Percentiles rank a stretch among this genome's conserved stretches.
These are phyloP conservation scores for Ustilago esculenta DNA, from an alignment of 1,284 basidiomycete species.

Conservation along the genomic window DNA sequence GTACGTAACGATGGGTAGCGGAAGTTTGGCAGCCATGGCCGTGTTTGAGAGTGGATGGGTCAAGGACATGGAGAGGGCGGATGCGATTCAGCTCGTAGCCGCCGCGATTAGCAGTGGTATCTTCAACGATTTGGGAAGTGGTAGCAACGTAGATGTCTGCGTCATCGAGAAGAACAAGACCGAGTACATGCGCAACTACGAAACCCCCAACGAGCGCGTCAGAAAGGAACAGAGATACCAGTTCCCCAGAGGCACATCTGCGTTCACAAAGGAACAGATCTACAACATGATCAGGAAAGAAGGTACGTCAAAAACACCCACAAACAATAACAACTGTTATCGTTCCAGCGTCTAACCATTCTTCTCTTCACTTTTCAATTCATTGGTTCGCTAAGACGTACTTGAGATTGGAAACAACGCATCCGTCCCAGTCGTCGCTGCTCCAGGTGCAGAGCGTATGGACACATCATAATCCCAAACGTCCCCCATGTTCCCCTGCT, in stretches of 20 bases:
- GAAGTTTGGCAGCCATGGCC: conserved; percentile 95
- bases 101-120: conserved; percentile 93
- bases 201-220: conserved; percentile 62
- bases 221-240: conserved; percentile 63
- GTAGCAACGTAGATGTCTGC: conserved; percentile 96
- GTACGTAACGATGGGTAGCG: conserved; percentile 98
- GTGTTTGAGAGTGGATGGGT: conserved; percentile 92
- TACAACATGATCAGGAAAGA: conserved; percentile 71
- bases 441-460: conserved; percentile 42
- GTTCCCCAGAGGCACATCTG: conserved; percentile 81
- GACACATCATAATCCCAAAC: conserved; percentile 49
- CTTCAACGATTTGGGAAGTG: conserved; percentile 98
- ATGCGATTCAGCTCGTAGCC: conserved; percentile 84
- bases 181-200: conserved; percentile 62
- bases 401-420: conserved; percentile 47
- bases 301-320: conserved; percentile 66
- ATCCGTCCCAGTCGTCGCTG: conserved; percentile 7
- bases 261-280: conserved; percentile 65
- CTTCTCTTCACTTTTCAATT: too few species aligned
- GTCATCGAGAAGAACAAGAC: conserved; percentile 74
- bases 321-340: neutral
- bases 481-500: too few species aligned
- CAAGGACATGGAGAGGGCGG: conserved; percentile 82
- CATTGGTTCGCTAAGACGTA: conserved; percentile 27
- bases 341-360: too few species aligned